Evolutionary conservation across 768 basidiomycete genomes (phyloP).

Genomic region (Mycena capillaripes): DNA sequence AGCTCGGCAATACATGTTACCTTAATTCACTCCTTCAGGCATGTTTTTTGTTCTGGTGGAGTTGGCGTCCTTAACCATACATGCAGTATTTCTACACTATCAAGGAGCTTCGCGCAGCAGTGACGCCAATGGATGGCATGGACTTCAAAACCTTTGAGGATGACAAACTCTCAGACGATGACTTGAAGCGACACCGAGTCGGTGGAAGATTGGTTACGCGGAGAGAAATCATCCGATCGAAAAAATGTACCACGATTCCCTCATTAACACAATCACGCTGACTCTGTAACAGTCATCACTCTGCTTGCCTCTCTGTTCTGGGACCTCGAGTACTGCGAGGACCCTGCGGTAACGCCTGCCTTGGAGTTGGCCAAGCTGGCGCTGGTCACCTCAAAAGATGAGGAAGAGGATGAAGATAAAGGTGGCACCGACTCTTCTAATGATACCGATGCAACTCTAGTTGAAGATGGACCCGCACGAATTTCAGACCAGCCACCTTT

Average conservation of each 20-base stretch:
- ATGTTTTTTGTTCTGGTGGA: constrained; percentile 25
- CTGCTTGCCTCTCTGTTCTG: constrained; percentile 86
- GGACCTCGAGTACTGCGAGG: constrained; percentile 76
- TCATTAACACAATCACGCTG: constrained; percentile 22
- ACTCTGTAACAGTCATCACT: constrained; percentile 71
- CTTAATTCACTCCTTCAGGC: constrained; percentile 86
- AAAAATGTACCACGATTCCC: constrained; percentile 73
- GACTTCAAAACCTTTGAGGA: constrained; percentile 72
- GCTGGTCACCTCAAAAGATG: constrained; percentile 90
- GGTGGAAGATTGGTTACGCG: constrained; percentile 88
- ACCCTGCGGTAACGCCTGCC: constrained; percentile 82
- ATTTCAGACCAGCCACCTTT: constrained; percentile 35
- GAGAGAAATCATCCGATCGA: constrained; percentile 86
- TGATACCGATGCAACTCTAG: constrained; percentile 90
- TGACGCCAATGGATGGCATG: constrained; percentile 69
- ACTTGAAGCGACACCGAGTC: constrained; percentile 86
- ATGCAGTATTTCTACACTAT: constrained; percentile 97
- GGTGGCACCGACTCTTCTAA: constrained; percentile 86
- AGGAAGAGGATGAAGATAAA: constrained; percentile 87
- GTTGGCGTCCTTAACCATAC: neutral
- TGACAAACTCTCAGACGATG: constrained; percentile 84
- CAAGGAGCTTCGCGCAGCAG: constrained; percentile 85
- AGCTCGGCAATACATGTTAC: constrained; percentile 92
- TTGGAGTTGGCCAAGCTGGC: constrained; percentile 93
- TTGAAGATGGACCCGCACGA: constrained; percentile 75